Conservation (phyloP, 768 basidiomycete species). For the Mycena latifolia region DNA sequence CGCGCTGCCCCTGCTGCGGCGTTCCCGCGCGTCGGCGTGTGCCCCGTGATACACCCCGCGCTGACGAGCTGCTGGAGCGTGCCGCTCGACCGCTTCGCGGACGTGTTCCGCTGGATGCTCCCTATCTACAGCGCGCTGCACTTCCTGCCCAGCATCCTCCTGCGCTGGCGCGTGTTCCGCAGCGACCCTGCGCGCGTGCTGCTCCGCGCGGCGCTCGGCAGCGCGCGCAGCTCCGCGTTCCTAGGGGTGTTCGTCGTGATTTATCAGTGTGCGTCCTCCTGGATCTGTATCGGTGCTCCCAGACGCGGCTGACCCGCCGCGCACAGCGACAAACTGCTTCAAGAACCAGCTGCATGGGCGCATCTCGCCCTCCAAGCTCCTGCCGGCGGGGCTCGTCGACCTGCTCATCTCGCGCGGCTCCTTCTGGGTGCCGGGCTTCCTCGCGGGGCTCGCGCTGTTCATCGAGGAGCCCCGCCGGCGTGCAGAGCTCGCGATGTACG, state of each 20-base stretch:
- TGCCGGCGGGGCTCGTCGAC: slow-evolving; percentile 63
- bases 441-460: slow-evolving; percentile 82
- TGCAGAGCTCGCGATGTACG: slow-evolving; percentile 93
- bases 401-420: slow-evolving; percentile 77
- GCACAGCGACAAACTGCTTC: slow-evolving; percentile 71
- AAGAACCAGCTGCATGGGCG: slow-evolving; percentile 70
- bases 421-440: slow-evolving; percentile 81
- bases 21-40: slow-evolving; percentile 71
- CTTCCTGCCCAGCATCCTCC: slow-evolving; percentile 87
- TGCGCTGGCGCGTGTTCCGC: slow-evolving; percentile 78
- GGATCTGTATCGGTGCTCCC: background rate
- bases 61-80: slow-evolving; percentile 70
- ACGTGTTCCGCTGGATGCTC: slow-evolving; percentile 89
- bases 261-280: slow-evolving; percentile 74
- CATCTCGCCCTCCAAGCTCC: slow-evolving; percentile 52
- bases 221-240: slow-evolving; percentile 88
- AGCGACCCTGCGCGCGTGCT: slow-evolving; percentile 77
- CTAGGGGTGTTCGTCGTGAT: slow-evolving; percentile 85
- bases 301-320: background rate
- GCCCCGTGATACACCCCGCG: slow-evolving; percentile 83
- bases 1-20: slow-evolving; percentile 50
- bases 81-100: slow-evolving; percentile 76
- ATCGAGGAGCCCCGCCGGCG: slow-evolving; percentile 90
- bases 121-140: slow-evolving; percentile 92
- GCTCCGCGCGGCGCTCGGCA: slow-evolving; percentile 74